Base-by-base conservation (phyloP, 1,284 basidiomycete genomes). In the Ganoderma leucocontextum region DNA sequence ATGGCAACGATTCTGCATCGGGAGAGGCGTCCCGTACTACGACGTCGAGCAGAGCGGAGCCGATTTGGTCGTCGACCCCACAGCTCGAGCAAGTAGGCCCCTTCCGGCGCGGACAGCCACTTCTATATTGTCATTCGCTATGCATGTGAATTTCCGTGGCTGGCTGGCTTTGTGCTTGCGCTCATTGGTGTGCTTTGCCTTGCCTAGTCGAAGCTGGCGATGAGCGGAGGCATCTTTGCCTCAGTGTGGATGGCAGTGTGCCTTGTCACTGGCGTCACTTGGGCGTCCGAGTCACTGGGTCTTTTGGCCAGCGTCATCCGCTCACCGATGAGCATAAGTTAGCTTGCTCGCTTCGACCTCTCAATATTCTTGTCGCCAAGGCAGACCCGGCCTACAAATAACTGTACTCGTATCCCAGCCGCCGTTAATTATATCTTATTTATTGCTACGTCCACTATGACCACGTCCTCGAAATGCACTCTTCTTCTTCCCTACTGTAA, bases 81-180 rank as follows among this genome's bases (percentile, higher is more conserved):
- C 86, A 84, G 60, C 68, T 77, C 41, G 75, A 75, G 65, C 73
- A 73, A 47, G 82, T 84, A n/a, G 82, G 82, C 19, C 81, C 80
- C 4, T 84, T 83, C 74, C 75, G 75, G 75, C 74, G 58, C 52
- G 65, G 59, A 13, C 65, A 68, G 64, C 75, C 76, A 60, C 85
- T 90, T 19, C 79, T 90, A 41, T 80, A 84, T 17, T 84, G 82
- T 57, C 86, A 89, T 66, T 74, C 79, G n/a, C 76, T 89, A 19
- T 87, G 85, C 70, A 82, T 88, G 61, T 72, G 80, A 69, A 76
- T 86, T n/a, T 79, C 87, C 17, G 75, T n/a, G n/a, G n/a, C n/a
- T 80, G 13, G 62, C 80, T 17, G 88, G 88, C 13, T 89, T 89
- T 70, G 72, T 81, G 1, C 78, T 89, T 13, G 84, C 83, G 0